Conservation (phyloP, 2,329 filamentous ascomycete species). For the Rutstroemia sp. region DNA sequence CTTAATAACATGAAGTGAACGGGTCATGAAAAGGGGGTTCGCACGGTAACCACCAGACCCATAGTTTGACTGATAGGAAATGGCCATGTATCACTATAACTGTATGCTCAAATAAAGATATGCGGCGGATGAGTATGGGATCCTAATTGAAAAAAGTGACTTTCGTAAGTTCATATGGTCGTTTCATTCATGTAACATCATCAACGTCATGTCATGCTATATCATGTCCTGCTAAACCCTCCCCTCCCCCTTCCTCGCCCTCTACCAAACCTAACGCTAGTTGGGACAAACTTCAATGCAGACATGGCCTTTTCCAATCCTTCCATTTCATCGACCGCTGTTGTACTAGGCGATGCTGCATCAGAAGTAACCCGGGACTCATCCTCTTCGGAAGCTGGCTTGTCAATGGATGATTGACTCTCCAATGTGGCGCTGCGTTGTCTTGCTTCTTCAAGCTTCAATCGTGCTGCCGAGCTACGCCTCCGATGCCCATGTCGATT, state of each 20-base stretch:
- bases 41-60: no score
- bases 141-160: no score
- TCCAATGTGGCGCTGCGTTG: slow-evolving; percentile 16
- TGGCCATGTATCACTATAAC: no score
- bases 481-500: slow-evolving; percentile 41
- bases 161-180: neutral
- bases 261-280: slow-evolving; percentile 55
- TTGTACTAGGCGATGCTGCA: neutral
- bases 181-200: neutral
- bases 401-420: neutral
- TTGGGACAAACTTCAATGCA: slow-evolving; percentile 62
- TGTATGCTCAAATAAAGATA: no score
- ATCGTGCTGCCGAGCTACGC: slow-evolving; percentile 38
- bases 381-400: neutral
- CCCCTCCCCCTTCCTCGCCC: slow-evolving; percentile 24
- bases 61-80: no score
- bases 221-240: slow-evolving; percentile 26
- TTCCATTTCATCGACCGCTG: slow-evolving; percentile 41
- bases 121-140: no score
- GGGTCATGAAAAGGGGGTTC: neutral
- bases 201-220: slow-evolving; percentile 1
- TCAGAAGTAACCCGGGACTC: neutral
- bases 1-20: neutral
- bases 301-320: slow-evolving; percentile 62
- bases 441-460: slow-evolving; percentile 16